Conservation (phyloP, 129 eudicot genomes). For the Centaurea solstitialis region DNA sequence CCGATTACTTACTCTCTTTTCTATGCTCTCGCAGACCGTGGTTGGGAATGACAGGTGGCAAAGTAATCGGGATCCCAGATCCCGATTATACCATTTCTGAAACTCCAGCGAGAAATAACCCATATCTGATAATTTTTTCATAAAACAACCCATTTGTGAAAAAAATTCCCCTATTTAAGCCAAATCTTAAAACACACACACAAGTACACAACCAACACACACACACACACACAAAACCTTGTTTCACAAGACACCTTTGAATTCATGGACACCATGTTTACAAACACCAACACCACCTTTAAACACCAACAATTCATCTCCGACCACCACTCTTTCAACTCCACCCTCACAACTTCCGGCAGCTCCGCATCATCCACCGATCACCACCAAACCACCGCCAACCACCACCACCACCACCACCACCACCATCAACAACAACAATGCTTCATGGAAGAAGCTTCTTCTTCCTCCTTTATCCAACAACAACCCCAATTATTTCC, state of each 20-base stretch:
- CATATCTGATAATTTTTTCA: too few species aligned
- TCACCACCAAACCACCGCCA: not conserved
- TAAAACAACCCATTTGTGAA: too few species aligned
- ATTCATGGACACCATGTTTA: not conserved
- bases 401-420: not conserved
- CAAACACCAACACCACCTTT: not conserved
- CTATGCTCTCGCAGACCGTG: too few species aligned
- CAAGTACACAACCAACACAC: not conserved
- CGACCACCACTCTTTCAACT: not conserved
- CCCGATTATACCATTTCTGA: too few species aligned
- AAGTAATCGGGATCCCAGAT: too few species aligned
- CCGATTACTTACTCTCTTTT: too few species aligned
- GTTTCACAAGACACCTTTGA: not conserved
- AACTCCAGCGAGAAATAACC: too few species aligned
- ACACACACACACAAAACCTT: not conserved
- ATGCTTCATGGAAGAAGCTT: not conserved
- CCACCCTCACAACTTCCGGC: not conserved
- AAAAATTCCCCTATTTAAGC: not conserved
- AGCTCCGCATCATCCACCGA: not conserved
- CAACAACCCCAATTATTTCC: not conserved
- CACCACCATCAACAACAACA: not conserved
- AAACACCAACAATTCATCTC: not conserved
- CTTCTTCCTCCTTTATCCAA: not conserved
- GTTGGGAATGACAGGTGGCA: too few species aligned
- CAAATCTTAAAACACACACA: not conserved